These are phyloP conservation scores for Boletellus deceptivus DNA, from an alignment of 1,284 basidiomycete genomes.

Conservation along the genomic window DNA sequence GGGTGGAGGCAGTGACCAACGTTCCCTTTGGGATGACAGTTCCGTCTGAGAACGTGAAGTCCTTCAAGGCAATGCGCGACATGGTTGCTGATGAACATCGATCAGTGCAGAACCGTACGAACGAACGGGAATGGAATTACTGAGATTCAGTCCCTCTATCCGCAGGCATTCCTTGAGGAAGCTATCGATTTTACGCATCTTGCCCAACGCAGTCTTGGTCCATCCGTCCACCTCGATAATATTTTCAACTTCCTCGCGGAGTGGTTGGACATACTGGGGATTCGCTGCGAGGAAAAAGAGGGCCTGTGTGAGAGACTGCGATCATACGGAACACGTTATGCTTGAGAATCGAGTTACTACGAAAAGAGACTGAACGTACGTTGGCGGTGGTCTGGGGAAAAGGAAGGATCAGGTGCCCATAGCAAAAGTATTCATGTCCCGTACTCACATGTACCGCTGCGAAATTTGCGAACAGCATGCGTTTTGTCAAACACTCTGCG, in stretches of 20 bases:
- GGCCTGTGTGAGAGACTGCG: constrained; percentile 33
- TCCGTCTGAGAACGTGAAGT: constrained; percentile 42
- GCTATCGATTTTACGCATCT: constrained; percentile 46
- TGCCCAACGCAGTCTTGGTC: constrained; percentile 39
- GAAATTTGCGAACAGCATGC: constrained; percentile 38
- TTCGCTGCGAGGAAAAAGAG: constrained; percentile 36
- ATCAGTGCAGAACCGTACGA: too few relatives aligned
- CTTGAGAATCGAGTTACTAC: not conserved
- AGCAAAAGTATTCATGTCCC: not conserved
- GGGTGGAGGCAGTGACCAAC: constrained; percentile 23
- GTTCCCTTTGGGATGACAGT: constrained; percentile 38
- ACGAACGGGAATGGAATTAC: not conserved
- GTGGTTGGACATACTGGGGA: constrained; percentile 33
- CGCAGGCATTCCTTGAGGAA: constrained; percentile 44
- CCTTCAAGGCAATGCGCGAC: constrained; percentile 33
- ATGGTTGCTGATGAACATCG: constrained; percentile 25
- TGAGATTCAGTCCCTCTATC: constrained; percentile 19
- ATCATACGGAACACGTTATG: not conserved
- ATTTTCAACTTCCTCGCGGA: constrained; percentile 25
- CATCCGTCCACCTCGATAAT: constrained; percentile 39
- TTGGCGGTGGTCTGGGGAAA: constrained; percentile 12
- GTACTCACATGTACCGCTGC: constrained; percentile 37
- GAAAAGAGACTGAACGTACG: constrained; percentile 6
- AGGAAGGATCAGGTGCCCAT: not conserved
- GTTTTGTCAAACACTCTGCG: constrained; percentile 27